phyloP scores from a whole-genome alignment of 768 basidiomycete genomes.

The Leccinum disarticulatum region DNA sequence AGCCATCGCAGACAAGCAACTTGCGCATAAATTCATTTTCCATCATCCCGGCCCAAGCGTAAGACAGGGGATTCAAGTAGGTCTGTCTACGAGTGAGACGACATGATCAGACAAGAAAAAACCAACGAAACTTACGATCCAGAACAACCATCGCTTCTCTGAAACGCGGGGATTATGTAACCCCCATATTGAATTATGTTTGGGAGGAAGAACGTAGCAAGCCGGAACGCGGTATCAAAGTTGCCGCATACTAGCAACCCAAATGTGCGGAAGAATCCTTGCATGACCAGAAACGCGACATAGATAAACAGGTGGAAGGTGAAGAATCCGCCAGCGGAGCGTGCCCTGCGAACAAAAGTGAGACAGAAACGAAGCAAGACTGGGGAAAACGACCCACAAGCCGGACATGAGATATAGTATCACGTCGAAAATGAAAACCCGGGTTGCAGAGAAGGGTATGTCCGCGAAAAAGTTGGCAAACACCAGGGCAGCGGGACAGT shows the following conservation, averaged over 20 bases:
- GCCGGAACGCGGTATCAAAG: conserved; percentile 54
- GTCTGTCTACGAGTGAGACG: conserved; percentile 39
- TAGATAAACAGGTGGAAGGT: conserved; percentile 69
- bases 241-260: conserved; percentile 55
- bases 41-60: conserved; percentile 76
- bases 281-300: conserved; percentile 67
- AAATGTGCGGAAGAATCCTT: conserved; percentile 81
- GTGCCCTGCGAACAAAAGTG: conserved; percentile 22
- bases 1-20: conserved; percentile 62
- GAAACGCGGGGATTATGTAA: conserved; percentile 62
- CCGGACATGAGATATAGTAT: conserved; percentile 69
- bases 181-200: conserved; percentile 74
- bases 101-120: neutral
- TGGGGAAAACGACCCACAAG: conserved; percentile 37
- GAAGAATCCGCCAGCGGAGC: conserved; percentile 44
- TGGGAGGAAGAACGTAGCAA: conserved; percentile 69
- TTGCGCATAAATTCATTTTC: conserved; percentile 84
- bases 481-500: conserved; percentile 62
- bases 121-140: conserved; percentile 56
- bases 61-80: conserved; percentile 78
- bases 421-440: conserved; percentile 60
- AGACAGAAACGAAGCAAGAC: conserved; percentile 20
- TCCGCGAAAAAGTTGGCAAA: conserved; percentile 69
- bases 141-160: conserved; percentile 82
- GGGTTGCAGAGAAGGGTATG: conserved; percentile 62